Evolutionary conservation across 805 yeast species (phyloP).

Genomic region (Wickerhamomyces alni): DNA sequence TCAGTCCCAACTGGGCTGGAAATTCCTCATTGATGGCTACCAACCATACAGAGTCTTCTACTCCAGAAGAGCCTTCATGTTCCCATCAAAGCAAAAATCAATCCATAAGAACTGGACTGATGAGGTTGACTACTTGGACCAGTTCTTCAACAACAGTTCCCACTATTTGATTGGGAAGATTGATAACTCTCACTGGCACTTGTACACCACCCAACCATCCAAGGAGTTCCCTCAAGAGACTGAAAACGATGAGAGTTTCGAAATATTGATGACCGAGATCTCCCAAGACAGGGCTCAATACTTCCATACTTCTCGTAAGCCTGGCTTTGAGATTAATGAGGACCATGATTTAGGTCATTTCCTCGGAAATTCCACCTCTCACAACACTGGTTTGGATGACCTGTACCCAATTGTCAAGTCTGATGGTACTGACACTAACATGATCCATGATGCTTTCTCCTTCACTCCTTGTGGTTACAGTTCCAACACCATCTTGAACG

Average conservation of each 20-base stretch:
- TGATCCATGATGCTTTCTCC: slow-evolving; percentile 78
- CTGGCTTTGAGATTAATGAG: slow-evolving; percentile 36
- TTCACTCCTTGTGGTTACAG: slow-evolving; percentile 95
- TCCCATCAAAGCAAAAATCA: slow-evolving; percentile 75
- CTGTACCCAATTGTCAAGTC: slow-evolving; percentile 31
- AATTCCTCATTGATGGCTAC: slow-evolving; percentile 21
- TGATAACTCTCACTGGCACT: slow-evolving; percentile 85
- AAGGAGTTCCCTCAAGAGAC: slow-evolving; percentile 6
- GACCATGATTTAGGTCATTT: slow-evolving; percentile 75
- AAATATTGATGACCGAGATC: slow-evolving; percentile 85
- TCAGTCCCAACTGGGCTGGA: slow-evolving; percentile 34
- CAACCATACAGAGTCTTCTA: slow-evolving; percentile 70
- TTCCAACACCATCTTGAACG: slow-evolving; percentile 69
- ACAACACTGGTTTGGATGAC: slow-evolving; percentile 52
- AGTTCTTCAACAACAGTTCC: slow-evolving; percentile 53
- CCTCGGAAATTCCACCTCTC: slow-evolving; percentile 66
- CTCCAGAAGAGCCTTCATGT: slow-evolving; percentile 89
- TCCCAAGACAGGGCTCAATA: slow-evolving; percentile 47
- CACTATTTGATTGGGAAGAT: slow-evolving; percentile 77
- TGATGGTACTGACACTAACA: slow-evolving; percentile 23
- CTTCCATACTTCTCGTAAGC: slow-evolving; percentile 49
- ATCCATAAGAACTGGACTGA: slow-evolving; percentile 82
- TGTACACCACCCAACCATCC: slow-evolving; percentile 56
- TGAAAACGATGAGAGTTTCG: slow-evolving; percentile 66
- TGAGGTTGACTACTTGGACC: slow-evolving; percentile 67